Conservation (phyloP, 148 eudicot genomes). For the Cornus suecica region DNA sequence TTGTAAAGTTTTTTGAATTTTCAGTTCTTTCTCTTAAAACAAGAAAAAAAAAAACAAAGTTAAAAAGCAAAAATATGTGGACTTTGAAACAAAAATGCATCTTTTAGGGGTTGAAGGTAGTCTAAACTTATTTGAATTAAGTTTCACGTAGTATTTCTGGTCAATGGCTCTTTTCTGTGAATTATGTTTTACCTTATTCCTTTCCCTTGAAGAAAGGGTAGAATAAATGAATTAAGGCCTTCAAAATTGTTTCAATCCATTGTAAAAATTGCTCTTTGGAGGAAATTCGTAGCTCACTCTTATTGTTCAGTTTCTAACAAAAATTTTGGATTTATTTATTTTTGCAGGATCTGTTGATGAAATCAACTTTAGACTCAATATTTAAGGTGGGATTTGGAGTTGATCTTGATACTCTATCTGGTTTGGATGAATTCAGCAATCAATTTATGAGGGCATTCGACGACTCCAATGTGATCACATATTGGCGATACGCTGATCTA, state of each 20-base stretch:
- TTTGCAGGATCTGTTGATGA: constrained; percentile 22
- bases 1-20: too few species aligned
- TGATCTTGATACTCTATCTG: constrained; percentile 23
- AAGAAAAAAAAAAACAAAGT: too few species aligned
- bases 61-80: not conserved
- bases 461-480: constrained; percentile 12
- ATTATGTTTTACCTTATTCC: not conserved
- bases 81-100: not conserved
- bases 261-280: not conserved
- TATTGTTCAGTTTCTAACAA: not conserved
- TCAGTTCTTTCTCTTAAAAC: not conserved
- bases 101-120: not conserved
- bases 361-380: constrained; percentile 19
- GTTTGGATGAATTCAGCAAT: constrained; percentile 20
- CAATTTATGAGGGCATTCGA: constrained; percentile 23
- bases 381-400: constrained; percentile 27
- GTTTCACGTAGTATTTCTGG: too few species aligned
- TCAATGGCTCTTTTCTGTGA: too few species aligned
- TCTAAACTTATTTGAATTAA: too few species aligned
- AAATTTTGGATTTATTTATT: not conserved
- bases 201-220: not conserved
- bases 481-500: constrained; percentile 14
- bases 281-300: not conserved
- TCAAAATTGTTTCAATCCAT: not conserved
- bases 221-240: not conserved